phyloP scores from a whole-genome alignment of 176 grass and related monocot species.

The Carex myosuroides region DNA sequence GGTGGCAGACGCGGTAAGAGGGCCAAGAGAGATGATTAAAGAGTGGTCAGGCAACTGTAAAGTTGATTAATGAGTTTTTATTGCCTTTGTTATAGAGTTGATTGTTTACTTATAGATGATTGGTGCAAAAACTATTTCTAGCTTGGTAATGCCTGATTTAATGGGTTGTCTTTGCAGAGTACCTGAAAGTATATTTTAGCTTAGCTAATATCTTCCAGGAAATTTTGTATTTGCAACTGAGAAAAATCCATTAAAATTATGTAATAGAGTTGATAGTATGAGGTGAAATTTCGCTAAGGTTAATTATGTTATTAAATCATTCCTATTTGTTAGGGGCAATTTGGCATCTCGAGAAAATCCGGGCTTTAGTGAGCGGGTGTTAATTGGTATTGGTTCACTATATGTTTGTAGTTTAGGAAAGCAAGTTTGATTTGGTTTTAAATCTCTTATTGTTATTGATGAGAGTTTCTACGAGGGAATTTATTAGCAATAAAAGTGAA shows the following conservation, averaged over 20 bases:
- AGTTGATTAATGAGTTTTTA: not conserved
- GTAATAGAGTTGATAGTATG: not conserved
- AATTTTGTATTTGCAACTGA: slow-evolving; percentile 7
- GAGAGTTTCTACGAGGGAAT: not conserved
- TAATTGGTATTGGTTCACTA: not conserved
- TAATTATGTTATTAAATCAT: not conserved
- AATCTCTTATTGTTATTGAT: not conserved
- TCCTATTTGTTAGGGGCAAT: not conserved
- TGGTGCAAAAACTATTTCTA: not conserved
- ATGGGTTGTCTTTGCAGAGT: slow-evolving; percentile 11
- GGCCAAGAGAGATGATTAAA: slow-evolving; percentile 17
- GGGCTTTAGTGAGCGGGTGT: not conserved
- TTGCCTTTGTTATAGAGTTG: not conserved
- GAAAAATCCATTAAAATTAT: slow-evolving; percentile 1
- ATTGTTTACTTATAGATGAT: not conserved
- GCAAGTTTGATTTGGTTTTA: too few relatives aligned
- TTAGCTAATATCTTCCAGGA: slow-evolving; percentile 2
- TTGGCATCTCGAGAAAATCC: not conserved
- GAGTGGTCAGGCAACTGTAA: not conserved
- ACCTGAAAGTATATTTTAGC: not conserved
- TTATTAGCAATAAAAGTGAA: not conserved
- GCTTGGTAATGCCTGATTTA: not conserved
- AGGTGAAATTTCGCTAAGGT: not conserved
- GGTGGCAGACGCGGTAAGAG: slow-evolving; percentile 19
- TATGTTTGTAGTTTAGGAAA: not conserved